Evolutionary conservation across 1,284 basidiomycete species (phyloP).

Genomic region (Apiotrichum mycotoxinovorans): DNA sequence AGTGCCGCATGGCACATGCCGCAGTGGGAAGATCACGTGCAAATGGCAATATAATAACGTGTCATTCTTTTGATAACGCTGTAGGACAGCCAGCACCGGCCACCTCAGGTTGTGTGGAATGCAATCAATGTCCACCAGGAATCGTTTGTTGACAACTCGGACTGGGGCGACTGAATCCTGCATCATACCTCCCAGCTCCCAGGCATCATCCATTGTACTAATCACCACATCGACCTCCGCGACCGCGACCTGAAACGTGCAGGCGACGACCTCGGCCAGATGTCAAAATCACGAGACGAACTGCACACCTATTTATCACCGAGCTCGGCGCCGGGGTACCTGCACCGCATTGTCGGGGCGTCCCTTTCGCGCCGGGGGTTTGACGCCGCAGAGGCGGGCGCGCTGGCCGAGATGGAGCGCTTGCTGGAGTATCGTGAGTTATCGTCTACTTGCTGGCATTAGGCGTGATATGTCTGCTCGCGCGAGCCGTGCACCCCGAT

Average conservation of each 20-base stretch:
- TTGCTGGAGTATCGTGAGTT: conserved; percentile 42
- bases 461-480: too few species aligned
- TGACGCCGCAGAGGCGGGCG: conserved; percentile 43
- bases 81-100: too few species aligned
- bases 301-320: conserved; percentile 22
- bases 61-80: not conserved
- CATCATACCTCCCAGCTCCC: too few species aligned
- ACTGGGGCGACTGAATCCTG: too few species aligned
- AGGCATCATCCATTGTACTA: too few species aligned
- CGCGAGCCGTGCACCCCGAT: too few species aligned
- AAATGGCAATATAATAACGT: not conserved
- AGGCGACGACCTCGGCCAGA: not conserved
- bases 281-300: conserved; percentile 4
- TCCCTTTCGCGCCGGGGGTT: conserved; percentile 34
- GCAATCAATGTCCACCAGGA: too few species aligned
- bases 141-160: not conserved
- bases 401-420: conserved; percentile 40
- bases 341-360: conserved; percentile 30
- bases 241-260: too few species aligned
- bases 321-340: conserved; percentile 22
- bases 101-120: too few species aligned
- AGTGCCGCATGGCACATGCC: too few species aligned
- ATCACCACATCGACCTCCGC: too few species aligned
- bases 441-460: not conserved
- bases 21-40: too few species aligned